Evolutionary conservation across 2,329 filamentous ascomycete genomes (phyloP), one percentile per base, ranked within the genome.

Genomic region (Malbranchea cinnamomea): DNA sequence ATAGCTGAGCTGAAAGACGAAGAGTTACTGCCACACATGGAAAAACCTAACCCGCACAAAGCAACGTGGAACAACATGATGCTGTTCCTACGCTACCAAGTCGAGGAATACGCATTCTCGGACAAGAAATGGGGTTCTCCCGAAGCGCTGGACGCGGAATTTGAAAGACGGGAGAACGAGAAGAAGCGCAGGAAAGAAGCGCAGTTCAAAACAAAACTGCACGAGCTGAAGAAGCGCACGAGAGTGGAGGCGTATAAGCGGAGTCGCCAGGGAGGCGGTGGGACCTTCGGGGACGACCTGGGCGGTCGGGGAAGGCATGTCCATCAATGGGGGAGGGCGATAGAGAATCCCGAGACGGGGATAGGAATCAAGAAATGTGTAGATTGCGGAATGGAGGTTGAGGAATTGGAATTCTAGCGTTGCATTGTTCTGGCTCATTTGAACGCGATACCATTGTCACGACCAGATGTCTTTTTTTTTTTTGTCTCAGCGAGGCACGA

Each of bases 51-150:
- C 45, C 89, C 89, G 1, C 89, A 94, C 57, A 94, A 94, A 52
- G 74, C 79, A 0, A 84, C 85, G 35, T 98, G 84, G 82, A 84
- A 94, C 53, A 83, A 92, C 61, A 98, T 98, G 89, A 93, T 93
- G 77, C 68, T 98, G 2, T 98, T 89, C 50, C 64, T 98, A 13
- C 78, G 89, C 1, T 91, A 74, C 37, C 89, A 98, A 49, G 81
- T 98, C 2, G 89, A 98, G 49, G 83, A 84, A 33, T 94, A 94
- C 49, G 89, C 87, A 0, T 77, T 95, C 44, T 72, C 61, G 0
- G 55, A 67, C 1, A 74, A 72, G 40, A 94, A 94, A 59, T 98
- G 89, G 89, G 89, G 89, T 0, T 83, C 78, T 0, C 57, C 80
- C 0, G 84, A 89, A 47, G 79, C 76, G 0, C 59, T 95, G 4